These are phyloP conservation scores for Phialophora macrospora DNA, from an alignment of 2,329 filamentous ascomycete genomes.

Conservation along the genomic window DNA sequence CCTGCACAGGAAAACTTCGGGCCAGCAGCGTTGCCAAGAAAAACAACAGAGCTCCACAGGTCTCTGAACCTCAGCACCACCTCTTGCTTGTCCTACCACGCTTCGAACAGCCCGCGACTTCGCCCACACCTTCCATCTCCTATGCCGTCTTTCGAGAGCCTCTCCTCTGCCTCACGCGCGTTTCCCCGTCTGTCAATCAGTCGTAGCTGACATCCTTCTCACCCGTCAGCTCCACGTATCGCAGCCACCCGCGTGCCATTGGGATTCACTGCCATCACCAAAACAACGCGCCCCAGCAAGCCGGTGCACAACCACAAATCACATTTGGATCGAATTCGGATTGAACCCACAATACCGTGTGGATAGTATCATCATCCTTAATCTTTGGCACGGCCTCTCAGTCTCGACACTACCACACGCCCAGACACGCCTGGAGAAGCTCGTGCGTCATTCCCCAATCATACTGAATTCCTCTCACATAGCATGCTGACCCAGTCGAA, in stretches of 20 bases:
- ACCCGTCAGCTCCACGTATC: slow-evolving; percentile 6
- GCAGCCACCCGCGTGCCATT: slow-evolving; percentile 17
- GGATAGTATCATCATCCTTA: not conserved
- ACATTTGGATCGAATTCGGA: not conserved
- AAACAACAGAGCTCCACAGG: slow-evolving; percentile 35
- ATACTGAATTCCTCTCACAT: slow-evolving; percentile 30
- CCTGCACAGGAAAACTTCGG: slow-evolving; percentile 16
- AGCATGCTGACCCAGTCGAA: slow-evolving; percentile 27
- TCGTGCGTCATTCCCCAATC: slow-evolving; percentile 40
- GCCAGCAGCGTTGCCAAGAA: slow-evolving; percentile 34
- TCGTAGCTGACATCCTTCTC: slow-evolving; percentile 14
- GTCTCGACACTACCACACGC: slow-evolving; percentile 14
- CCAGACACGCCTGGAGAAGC: slow-evolving; percentile 34
- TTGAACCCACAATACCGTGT: not conserved
- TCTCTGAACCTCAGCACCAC: slow-evolving; percentile 12
- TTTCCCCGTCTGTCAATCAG: slow-evolving; percentile 1
- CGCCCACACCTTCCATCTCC: slow-evolving; percentile 14
- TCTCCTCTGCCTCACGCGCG: slow-evolving; percentile 9
- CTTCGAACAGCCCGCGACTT: slow-evolving; percentile 5
- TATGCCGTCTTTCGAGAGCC: slow-evolving; percentile 16
- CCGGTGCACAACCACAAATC: slow-evolving; percentile 14
- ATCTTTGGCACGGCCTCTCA: slow-evolving; percentile 14
- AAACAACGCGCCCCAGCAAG: slow-evolving; percentile 29
- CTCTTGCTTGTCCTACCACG: slow-evolving; percentile 13
- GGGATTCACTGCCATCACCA: slow-evolving; percentile 14